Base-by-base conservation (phyloP, 768 basidiomycete species). In the Dioszegia crocea region DNA sequence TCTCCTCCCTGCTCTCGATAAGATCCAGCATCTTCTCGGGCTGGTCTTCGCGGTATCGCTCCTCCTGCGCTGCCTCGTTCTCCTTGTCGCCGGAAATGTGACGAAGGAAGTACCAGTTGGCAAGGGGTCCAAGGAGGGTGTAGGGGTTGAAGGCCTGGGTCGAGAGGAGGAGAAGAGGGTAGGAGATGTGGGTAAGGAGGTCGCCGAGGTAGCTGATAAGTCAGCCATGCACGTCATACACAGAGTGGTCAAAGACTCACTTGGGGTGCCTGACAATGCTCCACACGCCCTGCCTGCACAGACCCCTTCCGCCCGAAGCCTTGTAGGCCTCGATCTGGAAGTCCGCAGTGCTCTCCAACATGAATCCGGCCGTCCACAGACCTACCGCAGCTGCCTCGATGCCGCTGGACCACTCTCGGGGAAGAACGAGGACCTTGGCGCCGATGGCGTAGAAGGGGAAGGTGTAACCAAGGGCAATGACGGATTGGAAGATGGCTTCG, bases 211-310 rank as follows among this genome's bases (percentile, higher is more conserved):
- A 67, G 61, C 63, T 68, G 51, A 45, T 6, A 36, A 17, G 10
- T 54, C 10, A 49, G 41, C 26, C 6, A 10, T 0, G 17, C 50
- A 5, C 6, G 5, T 45, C 5, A 23, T 27, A 48, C 3, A 23
- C 2, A 23, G 8, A n/a, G n/a, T 16, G 61, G 16, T 9, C 33
- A 33, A 21, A 12, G 29, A 51, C 67, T 59, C 50, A 68, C 65
- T 70, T 69, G 21, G 67, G 70, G 58, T 72, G 67, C 33, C 70
- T 58, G 33, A 72, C 70, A 45, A 68, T 67, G 48, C 58, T 60
- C 70, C 70, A 71, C 1, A 71, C 70, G 21, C 67, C 70, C 5
- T 53, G 29, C 33, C 46, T 46, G 45, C 56, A 23, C 23, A 60
- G 4, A 19, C 57, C 59, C 23, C 53, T 30, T n/a, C 41, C 26